Percentiles rank a stretch among this genome's conserved stretches.
phyloP scores from a whole-genome alignment of 768 basidiomycete species.

The Termitomyces eurrhizus region DNA sequence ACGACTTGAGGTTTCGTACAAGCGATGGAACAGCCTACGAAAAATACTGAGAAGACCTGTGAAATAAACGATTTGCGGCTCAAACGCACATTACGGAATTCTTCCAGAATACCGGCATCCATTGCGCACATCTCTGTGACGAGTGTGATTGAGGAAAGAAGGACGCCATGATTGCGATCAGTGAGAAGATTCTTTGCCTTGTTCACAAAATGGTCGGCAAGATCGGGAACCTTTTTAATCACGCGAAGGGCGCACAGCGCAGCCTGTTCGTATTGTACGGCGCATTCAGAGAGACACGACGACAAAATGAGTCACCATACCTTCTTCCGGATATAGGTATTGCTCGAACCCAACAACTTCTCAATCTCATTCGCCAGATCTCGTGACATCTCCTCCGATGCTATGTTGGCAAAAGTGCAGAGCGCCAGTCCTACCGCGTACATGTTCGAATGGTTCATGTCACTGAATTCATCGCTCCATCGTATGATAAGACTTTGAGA shows the following conservation, averaged over 20 bases:
- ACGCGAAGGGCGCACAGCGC: conserved; percentile 93
- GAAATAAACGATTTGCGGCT: background rate
- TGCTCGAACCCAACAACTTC: conserved; percentile 94
- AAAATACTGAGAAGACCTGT: background rate
- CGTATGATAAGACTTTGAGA: background rate
- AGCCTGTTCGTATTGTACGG: conserved; percentile 49
- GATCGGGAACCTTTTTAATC: conserved; percentile 93
- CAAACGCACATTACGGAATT: conserved; percentile 80
- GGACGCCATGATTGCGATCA: conserved; percentile 95
- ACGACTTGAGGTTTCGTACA: conserved; percentile 90
- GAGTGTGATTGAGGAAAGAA: conserved; percentile 91
- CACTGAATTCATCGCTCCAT: conserved; percentile 43
- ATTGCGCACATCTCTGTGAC: conserved; percentile 92
- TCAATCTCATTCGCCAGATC: conserved; percentile 98
- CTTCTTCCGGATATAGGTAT: conserved; percentile 99
- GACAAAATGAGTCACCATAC: conserved; percentile 34
- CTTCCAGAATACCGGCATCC: conserved; percentile 67
- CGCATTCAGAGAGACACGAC: background rate
- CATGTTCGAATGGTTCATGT: conserved; percentile 99
- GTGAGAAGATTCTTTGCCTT: conserved; percentile 90
- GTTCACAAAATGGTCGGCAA: conserved; percentile 84
- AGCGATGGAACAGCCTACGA: conserved; percentile 84
- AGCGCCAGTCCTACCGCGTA: conserved; percentile 96
- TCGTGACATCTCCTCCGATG: conserved; percentile 99
- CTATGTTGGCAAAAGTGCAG: conserved; percentile 98